A percentile compares a stretch with the other conserved stretches of the same genome.
These are phyloP conservation scores for Trametes gibbosa DNA, from an alignment of 768 basidiomycete species.

Conservation along the genomic window DNA sequence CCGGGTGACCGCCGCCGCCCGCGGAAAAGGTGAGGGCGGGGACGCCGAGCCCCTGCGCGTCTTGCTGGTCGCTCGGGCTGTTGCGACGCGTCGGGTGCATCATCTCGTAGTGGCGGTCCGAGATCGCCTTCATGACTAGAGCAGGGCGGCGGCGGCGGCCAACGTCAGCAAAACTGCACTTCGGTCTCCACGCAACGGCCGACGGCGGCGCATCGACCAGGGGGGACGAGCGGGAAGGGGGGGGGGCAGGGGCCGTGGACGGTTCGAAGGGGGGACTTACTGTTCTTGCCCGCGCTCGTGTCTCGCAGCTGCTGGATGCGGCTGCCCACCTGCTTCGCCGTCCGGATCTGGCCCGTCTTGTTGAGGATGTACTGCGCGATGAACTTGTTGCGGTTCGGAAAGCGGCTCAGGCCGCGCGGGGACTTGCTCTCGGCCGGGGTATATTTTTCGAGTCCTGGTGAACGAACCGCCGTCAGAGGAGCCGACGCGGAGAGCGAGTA, in stretches of 20 bases:
- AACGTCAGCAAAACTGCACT: constrained; percentile 14
- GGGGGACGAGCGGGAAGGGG: background rate
- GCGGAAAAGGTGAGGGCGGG: background rate
- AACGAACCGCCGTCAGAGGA: constrained; percentile 16
- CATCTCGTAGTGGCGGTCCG: constrained; percentile 29
- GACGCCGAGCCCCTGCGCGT: background rate
- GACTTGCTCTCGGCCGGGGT: constrained; percentile 71
- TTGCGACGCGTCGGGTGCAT: constrained; percentile 21
- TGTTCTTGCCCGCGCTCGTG: constrained; percentile 65
- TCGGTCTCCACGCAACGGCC: constrained; percentile 15
- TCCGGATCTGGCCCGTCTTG: constrained; percentile 66
- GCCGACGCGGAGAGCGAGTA: background rate
- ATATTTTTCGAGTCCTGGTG: constrained; percentile 64
- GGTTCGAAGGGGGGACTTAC: constrained; percentile 40
- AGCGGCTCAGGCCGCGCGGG: constrained; percentile 69
- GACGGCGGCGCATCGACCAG: background rate
- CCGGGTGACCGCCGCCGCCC: constrained; percentile 1
- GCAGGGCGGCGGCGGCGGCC: too few relatives aligned
- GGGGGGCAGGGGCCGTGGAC: background rate
- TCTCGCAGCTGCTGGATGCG: constrained; percentile 77
- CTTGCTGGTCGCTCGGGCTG: background rate
- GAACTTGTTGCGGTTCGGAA: constrained; percentile 77
- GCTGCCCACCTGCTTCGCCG: constrained; percentile 78
- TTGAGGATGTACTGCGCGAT: constrained; percentile 74
- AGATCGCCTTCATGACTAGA: constrained; percentile 26